phyloP scores from a whole-genome alignment of 148 eudicot genomes.

The Chenopodium berlandieri region DNA sequence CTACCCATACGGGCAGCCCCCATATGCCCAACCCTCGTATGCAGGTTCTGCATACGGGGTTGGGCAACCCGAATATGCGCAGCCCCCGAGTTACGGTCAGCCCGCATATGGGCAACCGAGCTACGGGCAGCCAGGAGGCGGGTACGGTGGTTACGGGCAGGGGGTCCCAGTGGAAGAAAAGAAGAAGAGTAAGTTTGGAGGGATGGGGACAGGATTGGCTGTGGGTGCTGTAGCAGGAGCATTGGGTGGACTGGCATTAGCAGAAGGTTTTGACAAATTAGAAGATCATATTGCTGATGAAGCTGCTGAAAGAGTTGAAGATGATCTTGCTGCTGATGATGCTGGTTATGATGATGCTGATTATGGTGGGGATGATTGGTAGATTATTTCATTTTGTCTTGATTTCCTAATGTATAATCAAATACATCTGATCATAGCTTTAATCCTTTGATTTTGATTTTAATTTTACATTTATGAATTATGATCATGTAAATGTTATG shows the following conservation, averaged over 20 bases:
- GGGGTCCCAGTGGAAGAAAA: constrained; percentile 38
- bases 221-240: constrained; percentile 84
- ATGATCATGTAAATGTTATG: too few species aligned
- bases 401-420: not conserved
- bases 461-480: too few species aligned
- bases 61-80: constrained; percentile 10
- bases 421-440: too few species aligned
- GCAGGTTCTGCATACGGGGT: constrained; percentile 4
- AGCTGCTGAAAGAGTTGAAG: constrained; percentile 29
- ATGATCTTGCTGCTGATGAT: constrained; percentile 38
- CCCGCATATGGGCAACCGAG: constrained; percentile 16
- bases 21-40: constrained; percentile 19
- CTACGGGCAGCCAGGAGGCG: constrained; percentile 21
- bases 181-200: constrained; percentile 64
- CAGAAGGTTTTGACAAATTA: constrained; percentile 58
- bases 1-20: constrained; percentile 18
- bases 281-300: constrained; percentile 54
- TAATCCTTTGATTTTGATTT: too few species aligned
- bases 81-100: constrained; percentile 26
- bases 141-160: constrained; percentile 31
- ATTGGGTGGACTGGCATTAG: constrained; percentile 74
- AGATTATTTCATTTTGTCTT: not conserved
- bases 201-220: constrained; percentile 86
- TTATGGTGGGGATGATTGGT: constrained; percentile 30
- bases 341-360: constrained; percentile 41